Evolutionary conservation across 106 monocot species (phyloP).

Genomic region (Iris macrosiphon): DNA sequence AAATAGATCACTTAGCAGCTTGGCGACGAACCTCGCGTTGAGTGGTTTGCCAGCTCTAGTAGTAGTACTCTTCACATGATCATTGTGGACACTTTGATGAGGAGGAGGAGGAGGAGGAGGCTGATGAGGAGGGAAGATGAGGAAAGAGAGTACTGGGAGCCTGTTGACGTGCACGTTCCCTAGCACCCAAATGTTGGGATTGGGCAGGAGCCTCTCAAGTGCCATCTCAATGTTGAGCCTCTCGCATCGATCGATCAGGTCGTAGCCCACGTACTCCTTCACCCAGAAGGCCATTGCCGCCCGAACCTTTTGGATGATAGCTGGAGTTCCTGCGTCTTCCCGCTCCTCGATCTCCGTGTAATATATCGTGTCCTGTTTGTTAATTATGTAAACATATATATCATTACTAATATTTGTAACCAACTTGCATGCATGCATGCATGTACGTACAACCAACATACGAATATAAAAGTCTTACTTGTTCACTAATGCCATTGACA

Average conservation of each 20-base stretch:
- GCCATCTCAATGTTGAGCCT: constrained; percentile 8
- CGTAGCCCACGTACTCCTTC: constrained; percentile 23
- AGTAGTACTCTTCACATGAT: no score
- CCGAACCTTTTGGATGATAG: constrained; percentile 36
- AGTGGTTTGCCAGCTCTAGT: constrained; percentile 30
- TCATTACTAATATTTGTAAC: not conserved
- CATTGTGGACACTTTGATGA: not conserved
- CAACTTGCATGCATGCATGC: not conserved
- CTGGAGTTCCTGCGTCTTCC: constrained; percentile 48
- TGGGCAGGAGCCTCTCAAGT: constrained; percentile 7
- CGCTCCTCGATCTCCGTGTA: constrained; percentile 32
- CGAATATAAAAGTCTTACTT: not conserved
- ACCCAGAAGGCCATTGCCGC: constrained; percentile 38
- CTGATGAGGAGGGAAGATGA: constrained; percentile 11
- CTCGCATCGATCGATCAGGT: constrained; percentile 18
- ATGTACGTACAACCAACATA: not conserved
- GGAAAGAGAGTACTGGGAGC: constrained; percentile 42
- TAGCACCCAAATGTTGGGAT: constrained; percentile 14
- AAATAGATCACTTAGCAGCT: constrained; percentile 41
- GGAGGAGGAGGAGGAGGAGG: no score
- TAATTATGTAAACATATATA: no score
- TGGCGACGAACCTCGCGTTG: constrained; percentile 38
- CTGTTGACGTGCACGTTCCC: constrained; percentile 15
- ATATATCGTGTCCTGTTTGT: constrained; percentile 51
- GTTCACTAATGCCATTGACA: constrained; percentile 35